A percentile compares a stretch with the other conserved stretches of the same genome.
phyloP scores from a whole-genome alignment of 768 basidiomycete genomes.

The Termitomyces sp. region DNA sequence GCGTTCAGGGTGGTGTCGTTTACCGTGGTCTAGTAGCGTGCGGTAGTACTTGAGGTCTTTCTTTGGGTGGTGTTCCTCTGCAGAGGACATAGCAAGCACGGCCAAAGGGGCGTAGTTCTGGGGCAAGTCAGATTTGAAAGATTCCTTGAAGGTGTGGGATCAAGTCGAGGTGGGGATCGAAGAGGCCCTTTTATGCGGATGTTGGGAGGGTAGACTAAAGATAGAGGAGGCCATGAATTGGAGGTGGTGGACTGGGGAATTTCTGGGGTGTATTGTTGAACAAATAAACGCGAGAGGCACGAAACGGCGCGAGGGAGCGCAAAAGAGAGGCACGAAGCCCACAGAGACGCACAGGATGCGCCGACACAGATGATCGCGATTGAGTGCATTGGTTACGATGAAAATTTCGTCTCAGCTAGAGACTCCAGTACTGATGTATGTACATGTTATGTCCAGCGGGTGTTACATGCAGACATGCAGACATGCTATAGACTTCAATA shows the following conservation, averaged over 20 bases:
- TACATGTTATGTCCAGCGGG: too few relatives aligned
- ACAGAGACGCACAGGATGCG: too few relatives aligned
- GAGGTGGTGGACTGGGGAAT: slow-evolving; percentile 26
- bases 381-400: too few relatives aligned
- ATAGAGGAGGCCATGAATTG: slow-evolving; percentile 14
- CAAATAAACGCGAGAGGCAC: too few relatives aligned
- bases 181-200: slow-evolving; percentile 54
- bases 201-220: slow-evolving; percentile 13
- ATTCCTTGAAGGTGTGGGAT: slow-evolving; percentile 10
- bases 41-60: slow-evolving; percentile 24
- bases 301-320: too few relatives aligned
- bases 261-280: slow-evolving; percentile 22
- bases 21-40: slow-evolving; percentile 28
- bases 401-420: too few relatives aligned
- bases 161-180: slow-evolving; percentile 50
- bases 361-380: too few relatives aligned
- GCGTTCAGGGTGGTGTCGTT: background rate
- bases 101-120: background rate
- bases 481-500: too few relatives aligned
- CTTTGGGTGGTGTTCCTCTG: slow-evolving; percentile 17
- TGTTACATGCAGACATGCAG: too few relatives aligned
- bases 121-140: background rate
- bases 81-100: background rate
- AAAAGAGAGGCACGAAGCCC: too few relatives aligned
- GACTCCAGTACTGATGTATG: too few relatives aligned